Conservation (phyloP, 2,329 filamentous ascomycete genomes). For the Lachnellula suecica region DNA sequence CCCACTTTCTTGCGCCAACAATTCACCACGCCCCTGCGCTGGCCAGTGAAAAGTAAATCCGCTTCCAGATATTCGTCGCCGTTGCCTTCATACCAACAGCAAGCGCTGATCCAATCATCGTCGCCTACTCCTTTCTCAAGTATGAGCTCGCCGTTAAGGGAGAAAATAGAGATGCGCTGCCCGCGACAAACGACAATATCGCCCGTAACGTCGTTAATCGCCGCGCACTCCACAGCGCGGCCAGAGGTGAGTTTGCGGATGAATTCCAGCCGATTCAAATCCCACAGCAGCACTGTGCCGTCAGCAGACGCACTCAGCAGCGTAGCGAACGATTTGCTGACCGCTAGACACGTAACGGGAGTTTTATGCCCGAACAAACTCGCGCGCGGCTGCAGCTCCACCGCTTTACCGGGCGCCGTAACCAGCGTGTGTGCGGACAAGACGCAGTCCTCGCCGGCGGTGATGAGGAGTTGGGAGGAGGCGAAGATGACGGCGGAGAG, state of each 20-base stretch:
- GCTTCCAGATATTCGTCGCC: slow-evolving; percentile 91
- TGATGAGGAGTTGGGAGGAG: slow-evolving; percentile 87
- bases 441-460: slow-evolving; percentile 88
- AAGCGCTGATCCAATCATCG: slow-evolving; percentile 77
- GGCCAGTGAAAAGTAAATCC: slow-evolving; percentile 85
- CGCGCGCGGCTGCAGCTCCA: slow-evolving; percentile 76
- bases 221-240: slow-evolving; percentile 67
- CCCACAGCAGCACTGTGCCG: slow-evolving; percentile 87
- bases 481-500: slow-evolving; percentile 81
- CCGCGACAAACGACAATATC: slow-evolving; percentile 85
- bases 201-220: slow-evolving; percentile 87
- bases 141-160: slow-evolving; percentile 81
- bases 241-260: slow-evolving; percentile 69
- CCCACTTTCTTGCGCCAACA: slow-evolving; percentile 64
- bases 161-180: slow-evolving; percentile 73
- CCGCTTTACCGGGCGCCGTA: slow-evolving; percentile 60
- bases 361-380: slow-evolving; percentile 89
- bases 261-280: slow-evolving; percentile 86
- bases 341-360: slow-evolving; percentile 77
- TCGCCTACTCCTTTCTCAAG: slow-evolving; percentile 74
- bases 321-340: slow-evolving; percentile 84
- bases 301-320: slow-evolving; percentile 81
- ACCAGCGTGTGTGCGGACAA: slow-evolving; percentile 79
- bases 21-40: slow-evolving; percentile 80
- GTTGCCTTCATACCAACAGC: slow-evolving; percentile 91